Evolutionary conservation across 2,329 filamentous ascomycete genomes (phyloP), one percentile per base, ranked within the genome.

Genomic region (Arthrinium puccinioides): DNA sequence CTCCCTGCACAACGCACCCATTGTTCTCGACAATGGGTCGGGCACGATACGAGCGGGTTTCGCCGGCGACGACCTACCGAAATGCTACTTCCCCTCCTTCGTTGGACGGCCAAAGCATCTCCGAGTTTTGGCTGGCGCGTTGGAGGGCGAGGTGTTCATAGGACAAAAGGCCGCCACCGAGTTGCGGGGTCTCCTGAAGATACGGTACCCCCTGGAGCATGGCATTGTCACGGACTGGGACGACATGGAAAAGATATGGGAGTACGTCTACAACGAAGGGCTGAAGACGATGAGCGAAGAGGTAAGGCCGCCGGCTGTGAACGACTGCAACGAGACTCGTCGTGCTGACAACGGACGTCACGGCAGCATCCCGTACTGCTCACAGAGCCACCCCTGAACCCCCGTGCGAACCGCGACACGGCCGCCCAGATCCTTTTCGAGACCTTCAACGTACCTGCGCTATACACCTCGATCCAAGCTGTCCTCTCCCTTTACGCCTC

Each of bases 231-330:
- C 92, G 50, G 88, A 98, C 63, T 98, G 92, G 92, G 92, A 97
- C 59, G 92, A 98, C 58, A 98, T 98, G 92, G 92, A 98, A 70
- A 82, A 87, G 67, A 98, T 98, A 65, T 98, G 92, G 92, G 86
- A 94, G 54, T 92, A 94, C 57, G 88, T 98, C 37, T 98, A 97
- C 61, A 86, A 86, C 40, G 90, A 96, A 56, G 92, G 94, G 46
- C 63, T 98, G 53, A 97, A 96, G 70, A 95, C 90, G 34, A 73
- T 96, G 57, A 96, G 89, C 63, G 92, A 98, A 74, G 92, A 98
- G 75, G 85, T 89, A 62, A 60, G 67, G 35, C 25, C 14, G 25
- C 25, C 25, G n/a, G n/a, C n/a, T n/a, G n/a, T n/a, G n/a, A n/a
- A n/a, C n/a, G n/a, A n/a, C n/a, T n/a, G n/a, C n/a, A n/a, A n/a